Evolutionary conservation across 2,329 filamentous ascomycete genomes (phyloP), one percentile per base, ranked within the genome.

Genomic region (Cylindrodendrum hubeiense): DNA sequence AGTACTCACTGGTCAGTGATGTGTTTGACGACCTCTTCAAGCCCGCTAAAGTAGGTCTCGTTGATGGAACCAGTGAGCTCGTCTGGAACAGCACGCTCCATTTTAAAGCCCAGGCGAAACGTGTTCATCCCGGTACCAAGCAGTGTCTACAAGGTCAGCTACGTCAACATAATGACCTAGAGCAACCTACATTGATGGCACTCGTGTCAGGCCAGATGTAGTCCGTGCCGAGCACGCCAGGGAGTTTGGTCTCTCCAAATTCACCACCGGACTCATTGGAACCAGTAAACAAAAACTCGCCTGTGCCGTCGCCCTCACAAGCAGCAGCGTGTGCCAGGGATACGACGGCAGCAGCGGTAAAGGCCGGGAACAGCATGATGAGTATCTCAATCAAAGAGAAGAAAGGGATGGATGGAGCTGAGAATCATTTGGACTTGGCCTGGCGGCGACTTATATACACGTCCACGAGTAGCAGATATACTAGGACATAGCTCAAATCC

Each of bases 161-260:
- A 59, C 39, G 63, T 5, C 56, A 39, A n/a, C 8, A 4, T 2
- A 15, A 4, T 5, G 2, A 5, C 5, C 3, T 17, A 1, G 3
- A 0, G 2, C 15, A 8, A 66, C 78, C 69, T 66, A 81, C 79
- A 50, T 76, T 77, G 43, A 88, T 84, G 12, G 83, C 75, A 4
- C 79, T 76, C 15, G 83, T 77, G 51, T 87, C 83, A 2, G 90
- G 89, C 82, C 89, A 93, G 66, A 79, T 89, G 77, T 87, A 93
- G 70, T 92, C 85, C 13, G 77, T 90, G 67, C 85, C 86, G 73
- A 86, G 85, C 0, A 76, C 74, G 19, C 90, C 90, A 0, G 90
- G 90, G 41, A 88, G 28, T 9, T 30, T 83, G 19, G 73, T 79
- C 63, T 86, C 79, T 24, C 90, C 90, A 62, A 92, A 93, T 75